Evolutionary conservation across 139 green algal genomes (phyloP), one percentile per base, ranked within the genome.

Genomic region (Micractinium sp.): DNA sequence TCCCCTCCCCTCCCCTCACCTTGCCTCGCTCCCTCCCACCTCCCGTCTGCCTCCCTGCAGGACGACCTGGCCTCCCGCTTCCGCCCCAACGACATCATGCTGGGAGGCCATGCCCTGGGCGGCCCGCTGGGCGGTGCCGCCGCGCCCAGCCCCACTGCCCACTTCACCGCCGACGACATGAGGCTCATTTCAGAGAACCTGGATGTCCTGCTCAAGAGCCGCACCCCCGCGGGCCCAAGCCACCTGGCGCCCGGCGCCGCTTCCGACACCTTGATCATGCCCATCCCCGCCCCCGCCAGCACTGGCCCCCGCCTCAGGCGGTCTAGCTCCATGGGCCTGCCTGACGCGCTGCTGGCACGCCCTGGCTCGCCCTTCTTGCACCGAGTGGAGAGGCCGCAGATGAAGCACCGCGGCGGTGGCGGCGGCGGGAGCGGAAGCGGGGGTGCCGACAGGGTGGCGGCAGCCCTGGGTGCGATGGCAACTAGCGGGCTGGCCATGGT

Each of bases 201-300:
- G 9, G 85, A 88, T 36, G 71, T 82, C 19, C 71, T 88, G 71
- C 85, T 88, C 31, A 88, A 66, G 27, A 63, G 83, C 39, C 83
- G 38, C 29, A 80, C 83, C 13, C 83, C 83, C 1, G 83, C 41
- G 0, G 66, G 66, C 14, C 71, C 31, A 27, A 27, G 71, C 71
- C 27, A 36, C 20, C 71, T 38, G 71, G 71, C 27, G 20, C 27
- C 20, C 71, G 71, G 71, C 71, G 71, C 4, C 71, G n/a, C 20
- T 18, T 23, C 27, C 4, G 31, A 35, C 71, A 2, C 31, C 27
- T 18, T 35, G 27, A 13, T 23, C 71, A 71, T 71, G 63, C 20
- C 63, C 63, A 27, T 25, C 63, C 63, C 82, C 33, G 63, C 63
- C 2, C 23, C 18, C 22, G 71, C 41, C 71, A 31, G 41, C 9